Evolutionary conservation across 306 rosid genomes (phyloP), one percentile per base, ranked within the genome.

Genomic region (Vigna hirtella): DNA sequence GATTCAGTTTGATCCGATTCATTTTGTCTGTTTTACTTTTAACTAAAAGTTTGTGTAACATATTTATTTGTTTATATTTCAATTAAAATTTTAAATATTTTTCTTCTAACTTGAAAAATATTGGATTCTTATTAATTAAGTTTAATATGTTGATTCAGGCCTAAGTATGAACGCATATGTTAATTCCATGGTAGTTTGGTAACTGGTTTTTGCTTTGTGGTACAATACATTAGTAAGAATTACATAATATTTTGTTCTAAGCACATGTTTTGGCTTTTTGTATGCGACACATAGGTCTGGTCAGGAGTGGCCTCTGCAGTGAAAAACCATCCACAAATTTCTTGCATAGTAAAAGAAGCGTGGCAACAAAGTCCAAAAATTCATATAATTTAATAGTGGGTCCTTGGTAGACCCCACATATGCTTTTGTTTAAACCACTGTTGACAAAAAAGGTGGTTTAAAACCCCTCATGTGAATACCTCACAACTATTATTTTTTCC

Each of bases 381-480:
- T 0, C n/a, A 28, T 53, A 22, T 64, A 56, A 40, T 78, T 34
- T 83, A 72, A 65, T 73, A 61, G 26, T 67, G 20, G 17, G 56
- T 57, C 77, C 49, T 40, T 58, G 2, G 72, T 78, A 16, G 86
- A 61, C 86, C 86, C 86, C 81, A 83, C 83, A 51, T 1, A 50
- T 28, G 50, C 73, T 62, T 36, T 78, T 26, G 38, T 66, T 59
- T 83, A 57, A 24, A 57, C 86, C 69, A 58, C 76, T 66, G 42
- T 83, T 58, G 86, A 83, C 86, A 83, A 83, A 83, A 34, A 78
- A 3, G 77, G 83, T 78, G 80, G 81, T 83, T 83, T 76, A 61
- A 70, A 78, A 78, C 36, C 62, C 47, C 51, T 73, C 88, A 82
- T 75, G 88, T 85, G 86, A 85, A 70, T 78, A 70, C 69, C 14